Evolutionary conservation across 495 filamentous ascomycete species (phyloP).

Genomic region (Aspergillus sparsus): DNA sequence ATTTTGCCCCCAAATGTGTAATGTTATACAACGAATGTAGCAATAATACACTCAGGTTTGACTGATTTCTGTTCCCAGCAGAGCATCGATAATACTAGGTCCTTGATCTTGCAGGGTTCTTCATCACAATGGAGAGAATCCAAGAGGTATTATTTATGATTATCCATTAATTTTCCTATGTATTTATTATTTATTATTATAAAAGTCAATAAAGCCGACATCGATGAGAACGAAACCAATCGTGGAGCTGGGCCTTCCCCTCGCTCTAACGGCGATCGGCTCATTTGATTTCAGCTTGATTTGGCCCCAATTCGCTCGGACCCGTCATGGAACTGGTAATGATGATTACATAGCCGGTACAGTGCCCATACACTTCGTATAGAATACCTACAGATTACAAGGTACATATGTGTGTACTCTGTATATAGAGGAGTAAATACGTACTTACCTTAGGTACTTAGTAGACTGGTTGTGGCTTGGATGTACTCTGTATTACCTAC

Average conservation of each 20-base stretch:
- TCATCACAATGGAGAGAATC: not conserved
- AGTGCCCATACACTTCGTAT: not conserved
- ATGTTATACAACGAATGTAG: not conserved
- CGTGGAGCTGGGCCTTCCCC: not conserved
- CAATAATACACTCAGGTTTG: too few relatives aligned
- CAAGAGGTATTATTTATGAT: not conserved
- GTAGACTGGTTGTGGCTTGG: conserved; percentile 9
- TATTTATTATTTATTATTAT: too few relatives aligned
- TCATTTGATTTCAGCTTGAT: not conserved
- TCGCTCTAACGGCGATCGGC: conserved; percentile 12
- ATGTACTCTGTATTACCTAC: conserved; percentile 4
- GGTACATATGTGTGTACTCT: too few relatives aligned
- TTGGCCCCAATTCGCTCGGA: conserved; percentile 18
- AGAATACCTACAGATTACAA: too few relatives aligned
- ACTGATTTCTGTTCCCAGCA: too few relatives aligned
- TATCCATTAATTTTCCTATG: too few relatives aligned
- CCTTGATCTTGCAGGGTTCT: not conserved
- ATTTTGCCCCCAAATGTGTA: not conserved
- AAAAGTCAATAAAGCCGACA: not conserved
- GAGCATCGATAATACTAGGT: too few relatives aligned
- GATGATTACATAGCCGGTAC: conserved; percentile 1
- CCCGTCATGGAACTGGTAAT: conserved; percentile 15
- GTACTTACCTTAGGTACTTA: not conserved
- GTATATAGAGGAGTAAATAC: not conserved
- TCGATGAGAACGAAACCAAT: not conserved